Evolutionary conservation across 2,329 filamentous ascomycete species (phyloP), one percentile per base, ranked within the genome.

Genomic region (Arthrobotrys conoides): DNA sequence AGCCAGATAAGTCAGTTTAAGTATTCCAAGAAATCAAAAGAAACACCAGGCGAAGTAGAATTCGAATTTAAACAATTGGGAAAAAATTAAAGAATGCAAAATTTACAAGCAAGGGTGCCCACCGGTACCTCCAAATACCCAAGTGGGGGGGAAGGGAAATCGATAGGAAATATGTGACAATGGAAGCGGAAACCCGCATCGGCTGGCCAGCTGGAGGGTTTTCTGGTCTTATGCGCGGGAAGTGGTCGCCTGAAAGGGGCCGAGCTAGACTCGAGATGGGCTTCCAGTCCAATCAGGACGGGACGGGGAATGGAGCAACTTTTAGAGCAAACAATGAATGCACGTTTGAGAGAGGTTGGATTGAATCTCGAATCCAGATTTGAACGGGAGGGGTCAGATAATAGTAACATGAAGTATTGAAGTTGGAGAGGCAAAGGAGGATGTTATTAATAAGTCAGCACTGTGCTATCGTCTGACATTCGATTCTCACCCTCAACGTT

Each of bases 251-350:
- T 33, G 57, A 61, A 61, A 61, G 57, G 57, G 57, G 57, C 41
- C 5, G 24, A 24, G 38, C 38, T 41, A 14, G 10, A 12, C 18
- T 14, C 53, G 20, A 59, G 53, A 59, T 38, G 30, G 8, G 38
- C 9, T 41, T 41, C 38, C 38, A 59, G 53, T 24, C 53, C 53
- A 59, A 59, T 59, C 53, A 59, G 33, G 18, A 24, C 44, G 5
- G 44, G 44, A 22, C 10, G 10, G 24, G 57, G 53, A 59, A 61
- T 61, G 57, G 57, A 12, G 57, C 14, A 8, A 27, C 33, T 44
- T 18, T 61, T 61, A 61, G 57, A 61, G 57, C 57, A 61, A 61
- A 61, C 57, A 61, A 41, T 44, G 57, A 61, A 41, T 44, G 57
- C 57, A 44, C 57, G 57, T 18, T 46, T n/a, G 41, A 46, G 44